Percentiles rank a stretch among this genome's conserved stretches.
phyloP scores from a whole-genome alignment of 805 yeast genomes.

The Saturnispora besseyi region DNA sequence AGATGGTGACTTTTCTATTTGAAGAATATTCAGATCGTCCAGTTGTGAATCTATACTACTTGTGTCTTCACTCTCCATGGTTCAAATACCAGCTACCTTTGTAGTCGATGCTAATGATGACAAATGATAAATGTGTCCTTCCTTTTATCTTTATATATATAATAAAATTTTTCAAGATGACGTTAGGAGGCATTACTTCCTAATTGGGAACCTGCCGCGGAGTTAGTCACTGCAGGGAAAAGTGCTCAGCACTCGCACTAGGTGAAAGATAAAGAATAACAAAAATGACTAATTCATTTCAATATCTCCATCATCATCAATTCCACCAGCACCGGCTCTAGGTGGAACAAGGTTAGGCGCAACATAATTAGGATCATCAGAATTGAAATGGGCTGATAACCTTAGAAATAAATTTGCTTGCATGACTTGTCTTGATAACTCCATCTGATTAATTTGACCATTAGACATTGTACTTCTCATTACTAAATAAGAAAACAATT shows the following conservation, averaged over 20 bases:
- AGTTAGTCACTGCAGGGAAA: background rate
- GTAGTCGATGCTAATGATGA: background rate
- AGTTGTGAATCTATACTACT: background rate
- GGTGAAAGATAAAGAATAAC: background rate
- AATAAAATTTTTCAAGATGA: background rate
- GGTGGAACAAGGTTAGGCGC: conserved; percentile 3
- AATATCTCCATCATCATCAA: conserved; percentile 33
- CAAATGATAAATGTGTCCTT: background rate
- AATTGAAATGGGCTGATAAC: conserved; percentile 4
- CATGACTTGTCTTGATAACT: conserved; percentile 5
- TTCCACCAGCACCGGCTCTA: conserved; percentile 31
- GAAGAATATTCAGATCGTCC: background rate
- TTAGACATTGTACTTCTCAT: conserved; percentile 3
- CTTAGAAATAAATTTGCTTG: conserved; percentile 8
- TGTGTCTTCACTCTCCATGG: background rate
- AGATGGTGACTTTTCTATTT: background rate
- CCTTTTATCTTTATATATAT: background rate
- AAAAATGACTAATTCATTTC: background rate
- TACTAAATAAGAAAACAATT: conserved; percentile 1
- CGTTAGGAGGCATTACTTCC: background rate
- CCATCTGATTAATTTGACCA: conserved; percentile 8
- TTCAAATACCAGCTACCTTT: too few species aligned
- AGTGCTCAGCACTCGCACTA: background rate
- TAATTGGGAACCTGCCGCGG: background rate
- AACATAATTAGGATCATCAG: conserved; percentile 3